Conservation (phyloP, 2,329 filamentous ascomycete species). For the Ophiobolus disseminans region DNA sequence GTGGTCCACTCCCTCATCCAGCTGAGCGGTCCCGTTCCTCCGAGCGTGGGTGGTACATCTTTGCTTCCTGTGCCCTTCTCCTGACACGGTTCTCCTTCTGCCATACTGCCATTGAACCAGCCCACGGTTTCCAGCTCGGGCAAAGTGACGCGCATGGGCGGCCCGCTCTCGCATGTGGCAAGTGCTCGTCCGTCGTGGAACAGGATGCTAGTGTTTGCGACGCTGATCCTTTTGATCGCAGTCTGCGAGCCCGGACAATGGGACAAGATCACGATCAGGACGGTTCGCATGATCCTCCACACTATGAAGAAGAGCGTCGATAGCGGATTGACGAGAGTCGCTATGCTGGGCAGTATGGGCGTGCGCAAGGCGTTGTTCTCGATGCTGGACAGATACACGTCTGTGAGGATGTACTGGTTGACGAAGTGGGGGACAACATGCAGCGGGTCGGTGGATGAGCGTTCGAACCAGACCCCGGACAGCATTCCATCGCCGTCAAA, state of each 20-base stretch:
- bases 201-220: slow-evolving; percentile 71
- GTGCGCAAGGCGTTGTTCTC: slow-evolving; percentile 56
- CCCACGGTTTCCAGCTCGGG: slow-evolving; percentile 72
- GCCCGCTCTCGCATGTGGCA: slow-evolving; percentile 74
- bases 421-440: slow-evolving; percentile 68
- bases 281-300: slow-evolving; percentile 62
- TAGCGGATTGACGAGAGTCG: slow-evolving; percentile 68
- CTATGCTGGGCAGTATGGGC: slow-evolving; percentile 71
- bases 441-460: slow-evolving; percentile 42
- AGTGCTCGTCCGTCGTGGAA: slow-evolving; percentile 74
- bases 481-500: slow-evolving; percentile 81
- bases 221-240: slow-evolving; percentile 71
- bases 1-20: slow-evolving; percentile 77
- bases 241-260: slow-evolving; percentile 63
- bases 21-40: slow-evolving; percentile 62
- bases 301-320: slow-evolving; percentile 60
- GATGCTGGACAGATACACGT: slow-evolving; percentile 65
- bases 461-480: slow-evolving; percentile 68
- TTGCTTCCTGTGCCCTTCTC: slow-evolving; percentile 22
- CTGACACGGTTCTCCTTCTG: slow-evolving; percentile 59
- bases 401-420: slow-evolving; percentile 73
- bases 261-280: slow-evolving; percentile 65
- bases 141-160: slow-evolving; percentile 69
- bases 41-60: slow-evolving; percentile 49
- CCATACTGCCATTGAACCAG: slow-evolving; percentile 69